Evolutionary conservation across 2,329 filamentous ascomycete species (phyloP), one percentile per base, ranked within the genome.

Genomic region (Raffaelea arxii): DNA sequence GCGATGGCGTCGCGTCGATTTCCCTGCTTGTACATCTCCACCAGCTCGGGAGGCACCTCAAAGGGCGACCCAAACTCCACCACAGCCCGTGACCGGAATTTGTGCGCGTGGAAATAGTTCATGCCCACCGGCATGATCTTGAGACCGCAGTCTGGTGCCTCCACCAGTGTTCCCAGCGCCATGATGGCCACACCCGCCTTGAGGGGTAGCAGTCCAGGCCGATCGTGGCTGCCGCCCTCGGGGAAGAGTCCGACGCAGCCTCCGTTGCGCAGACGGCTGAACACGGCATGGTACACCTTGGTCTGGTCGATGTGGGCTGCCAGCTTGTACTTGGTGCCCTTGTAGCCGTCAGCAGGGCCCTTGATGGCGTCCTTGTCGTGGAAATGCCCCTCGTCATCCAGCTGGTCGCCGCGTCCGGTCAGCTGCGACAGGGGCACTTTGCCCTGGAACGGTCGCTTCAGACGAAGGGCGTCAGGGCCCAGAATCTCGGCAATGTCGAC

Each of bases 91-190:
- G 91, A 97, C 40, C 91, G 84, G 66, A 98, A 98, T 64, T 97
- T 98, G 74, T 98, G 91, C 0, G 91, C 86, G 65, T 97, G 91
- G 68, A 98, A 98, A 66, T 98, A 98, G 66, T 98, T 98, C 91
- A 98, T 96, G 57, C 91, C 91, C 44, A 92, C 90, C 4, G 92
- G 92, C 22, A 98, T 87, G 56, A 98, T 96, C 65, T 90, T 94
- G 51, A 98, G 71, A 25, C 86, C 88, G 59, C 87, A 95, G 53
- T 91, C 75, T 3, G 90, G 90, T 51, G 90, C 80, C 47, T 88
- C 82, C 5, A 86, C 88, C 44, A 97, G 72, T 1, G 92, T 84
- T 35, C 91, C 91, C 30, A 98, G 76, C 12, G 91, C 92, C 91
- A 98, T 98, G 59, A 98, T 92, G 49, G 92, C 92, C 50, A 98